These are phyloP conservation scores for Choricystis sp. DNA, from an alignment of 139 green algal genomes.

Conservation along the genomic window DNA sequence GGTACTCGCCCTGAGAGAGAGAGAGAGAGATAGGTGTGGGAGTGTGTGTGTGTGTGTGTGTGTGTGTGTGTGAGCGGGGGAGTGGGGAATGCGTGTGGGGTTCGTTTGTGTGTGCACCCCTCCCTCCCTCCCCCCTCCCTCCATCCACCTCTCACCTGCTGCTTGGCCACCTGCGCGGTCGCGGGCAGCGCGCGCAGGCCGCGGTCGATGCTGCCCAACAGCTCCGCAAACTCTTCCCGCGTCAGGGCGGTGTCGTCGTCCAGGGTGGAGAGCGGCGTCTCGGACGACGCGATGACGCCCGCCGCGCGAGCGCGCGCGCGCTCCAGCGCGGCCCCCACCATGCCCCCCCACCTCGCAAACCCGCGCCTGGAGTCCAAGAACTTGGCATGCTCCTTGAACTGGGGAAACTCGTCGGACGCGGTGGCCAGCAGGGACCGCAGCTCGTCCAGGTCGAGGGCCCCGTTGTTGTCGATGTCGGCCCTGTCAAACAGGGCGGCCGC, in stretches of 20 bases:
- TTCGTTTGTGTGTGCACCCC: no score
- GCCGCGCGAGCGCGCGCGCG: conserved; percentile 2
- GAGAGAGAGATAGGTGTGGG: conserved; percentile 26
- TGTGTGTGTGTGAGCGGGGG: no score
- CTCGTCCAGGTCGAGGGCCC: conserved; percentile 18
- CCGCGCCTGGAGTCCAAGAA: conserved; percentile 44
- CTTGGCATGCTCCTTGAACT: conserved; percentile 59
- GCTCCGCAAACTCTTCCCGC: conserved; percentile 47
- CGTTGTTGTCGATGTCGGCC: conserved; percentile 36
- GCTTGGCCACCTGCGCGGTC: conserved; percentile 44
- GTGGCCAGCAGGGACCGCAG: conserved; percentile 31
- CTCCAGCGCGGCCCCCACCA: conserved; percentile 17
- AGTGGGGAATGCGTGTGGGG: no score
- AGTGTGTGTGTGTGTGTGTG: no score
- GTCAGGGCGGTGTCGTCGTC: conserved; percentile 20
- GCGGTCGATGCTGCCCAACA: conserved; percentile 51
- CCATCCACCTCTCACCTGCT: conserved; percentile 1
- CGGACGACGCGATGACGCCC: neutral
- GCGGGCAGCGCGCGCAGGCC: conserved; percentile 57
- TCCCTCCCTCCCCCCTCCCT: neutral
- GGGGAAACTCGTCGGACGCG: conserved; percentile 47
- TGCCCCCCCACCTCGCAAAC: conserved; percentile 16
- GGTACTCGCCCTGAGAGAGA: conserved; percentile 67
- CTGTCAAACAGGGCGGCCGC: conserved; percentile 43
- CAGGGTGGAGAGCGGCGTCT: conserved; percentile 12